A percentile compares a stretch with the other conserved stretches of the same genome.
Conservation (phyloP, 1,139 yeast genomes). For the Hemisphaericaspora subhashii region DNA sequence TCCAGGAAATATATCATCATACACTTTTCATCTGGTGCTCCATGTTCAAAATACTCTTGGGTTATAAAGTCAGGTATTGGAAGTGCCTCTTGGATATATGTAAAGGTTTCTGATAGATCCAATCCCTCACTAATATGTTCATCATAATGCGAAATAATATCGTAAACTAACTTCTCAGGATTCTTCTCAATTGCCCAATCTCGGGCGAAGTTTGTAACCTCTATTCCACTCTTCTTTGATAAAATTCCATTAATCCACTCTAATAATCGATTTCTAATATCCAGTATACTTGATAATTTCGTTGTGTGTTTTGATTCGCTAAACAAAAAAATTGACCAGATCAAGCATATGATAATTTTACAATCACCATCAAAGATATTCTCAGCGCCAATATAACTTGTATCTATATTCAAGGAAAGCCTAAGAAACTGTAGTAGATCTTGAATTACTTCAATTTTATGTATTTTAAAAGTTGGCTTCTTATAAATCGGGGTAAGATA, state of each 20-base stretch:
- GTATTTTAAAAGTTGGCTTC: slow-evolving; percentile 55
- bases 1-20: slow-evolving; percentile 66
- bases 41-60: slow-evolving; percentile 53
- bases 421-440: slow-evolving; percentile 56
- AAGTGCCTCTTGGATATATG: slow-evolving; percentile 32
- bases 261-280: slow-evolving; percentile 34
- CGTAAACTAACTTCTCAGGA: slow-evolving; percentile 26
- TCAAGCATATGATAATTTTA: slow-evolving; percentile 61
- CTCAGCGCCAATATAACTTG: slow-evolving; percentile 60
- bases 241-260: slow-evolving; percentile 33
- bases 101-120: slow-evolving; percentile 23
- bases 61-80: slow-evolving; percentile 61
- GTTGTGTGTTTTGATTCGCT: no score
- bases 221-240: slow-evolving; percentile 19
- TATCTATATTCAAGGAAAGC: slow-evolving; percentile 49
- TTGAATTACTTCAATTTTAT: slow-evolving; percentile 62
- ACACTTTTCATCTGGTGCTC: slow-evolving; percentile 60
- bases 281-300: no score
- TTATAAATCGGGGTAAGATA: slow-evolving; percentile 37
- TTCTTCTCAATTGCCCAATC: slow-evolving; percentile 37
- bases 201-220: slow-evolving; percentile 29
- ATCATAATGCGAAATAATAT: slow-evolving; percentile 26
- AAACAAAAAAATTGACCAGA: slow-evolving; percentile 62
- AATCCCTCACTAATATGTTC: slow-evolving; percentile 21
- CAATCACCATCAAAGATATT: slow-evolving; percentile 64